Evolutionary conservation across 2,329 filamentous ascomycete species (phyloP).

Genomic region (Epichloe sp.): DNA sequence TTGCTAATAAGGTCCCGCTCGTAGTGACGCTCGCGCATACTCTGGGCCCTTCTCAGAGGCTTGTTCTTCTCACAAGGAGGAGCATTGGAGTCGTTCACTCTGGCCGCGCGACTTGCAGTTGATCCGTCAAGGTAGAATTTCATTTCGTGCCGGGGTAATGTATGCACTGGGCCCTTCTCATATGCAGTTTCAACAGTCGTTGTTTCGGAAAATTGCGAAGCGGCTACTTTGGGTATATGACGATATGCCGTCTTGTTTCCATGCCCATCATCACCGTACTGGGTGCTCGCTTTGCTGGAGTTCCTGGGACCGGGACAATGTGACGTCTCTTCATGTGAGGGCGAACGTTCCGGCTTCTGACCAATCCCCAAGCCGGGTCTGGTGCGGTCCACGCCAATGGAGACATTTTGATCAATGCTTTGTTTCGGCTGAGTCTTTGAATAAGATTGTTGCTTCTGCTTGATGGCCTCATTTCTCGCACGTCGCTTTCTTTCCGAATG

Average conservation of each 20-base stretch:
- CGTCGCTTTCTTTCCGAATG: conserved; percentile 22
- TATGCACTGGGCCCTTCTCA: conserved; percentile 26
- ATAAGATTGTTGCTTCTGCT: conserved; percentile 2
- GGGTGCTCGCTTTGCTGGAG: conserved; percentile 7
- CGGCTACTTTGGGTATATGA: conserved; percentile 41
- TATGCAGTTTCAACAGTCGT: conserved; percentile 31
- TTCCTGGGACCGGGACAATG: conserved; percentile 3
- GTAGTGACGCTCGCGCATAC: conserved; percentile 23
- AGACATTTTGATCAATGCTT: not conserved
- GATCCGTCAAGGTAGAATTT: conserved; percentile 25
- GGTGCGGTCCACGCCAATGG: not conserved
- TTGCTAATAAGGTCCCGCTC: conserved; percentile 31
- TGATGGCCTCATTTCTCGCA: conserved; percentile 14
- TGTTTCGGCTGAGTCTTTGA: not conserved
- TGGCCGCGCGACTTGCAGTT: conserved; percentile 9
- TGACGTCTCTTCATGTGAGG: not conserved
- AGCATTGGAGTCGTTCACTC: conserved; percentile 14
- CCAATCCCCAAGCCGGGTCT: not conserved
- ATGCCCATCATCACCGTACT: conserved; percentile 7
- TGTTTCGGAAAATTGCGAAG: conserved; percentile 40
- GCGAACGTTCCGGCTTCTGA: not conserved
- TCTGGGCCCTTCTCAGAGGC: conserved; percentile 24
- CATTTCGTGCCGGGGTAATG: conserved; percentile 29
- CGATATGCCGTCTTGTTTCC: conserved; percentile 21
- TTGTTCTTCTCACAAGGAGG: conserved; percentile 22